Conservation (phyloP, 1,284 basidiomycete species). For the Apiotrichum gracile region DNA sequence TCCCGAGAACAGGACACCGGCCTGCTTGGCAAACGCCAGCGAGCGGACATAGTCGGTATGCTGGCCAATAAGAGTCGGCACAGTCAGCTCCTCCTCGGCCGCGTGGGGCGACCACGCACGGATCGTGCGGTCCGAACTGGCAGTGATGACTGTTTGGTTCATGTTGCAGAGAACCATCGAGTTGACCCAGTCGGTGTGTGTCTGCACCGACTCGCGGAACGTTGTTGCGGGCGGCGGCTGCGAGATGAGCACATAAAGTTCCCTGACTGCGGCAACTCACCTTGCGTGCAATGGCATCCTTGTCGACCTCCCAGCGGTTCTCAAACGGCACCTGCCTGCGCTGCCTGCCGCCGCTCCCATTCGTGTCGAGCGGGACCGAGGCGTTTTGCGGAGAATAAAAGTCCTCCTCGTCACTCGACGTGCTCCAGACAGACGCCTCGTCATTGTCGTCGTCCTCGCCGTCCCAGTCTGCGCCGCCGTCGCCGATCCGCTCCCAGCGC, state of each 20-base stretch:
- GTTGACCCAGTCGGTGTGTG: slow-evolving; percentile 93
- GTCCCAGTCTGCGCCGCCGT: slow-evolving; percentile 54
- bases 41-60: slow-evolving; percentile 91
- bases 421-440: background rate
- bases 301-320: slow-evolving; percentile 70
- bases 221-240: slow-evolving; percentile 34
- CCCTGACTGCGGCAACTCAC: slow-evolving; percentile 6
- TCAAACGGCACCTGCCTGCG: slow-evolving; percentile 56
- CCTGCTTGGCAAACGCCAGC: slow-evolving; percentile 68
- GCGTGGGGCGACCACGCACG: slow-evolving; percentile 90
- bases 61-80: slow-evolving; percentile 65
- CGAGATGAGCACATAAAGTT: background rate
- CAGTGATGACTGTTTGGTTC: slow-evolving; percentile 90
- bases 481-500: slow-evolving; percentile 40
- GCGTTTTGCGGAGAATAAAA: background rate
- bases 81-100: slow-evolving; percentile 52
- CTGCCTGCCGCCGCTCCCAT: background rate
- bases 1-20: slow-evolving; percentile 83
- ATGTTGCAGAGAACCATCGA: slow-evolving; percentile 87
- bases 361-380: background rate
- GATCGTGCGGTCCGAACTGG: slow-evolving; percentile 91
- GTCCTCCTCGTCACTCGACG: background rate
- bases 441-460: slow-evolving; percentile 58
- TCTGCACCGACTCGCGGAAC: slow-evolving; percentile 77
- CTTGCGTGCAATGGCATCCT: slow-evolving; percentile 23